Evolutionary conservation across 2,329 filamentous ascomycete genomes (phyloP).

Genomic region (Diaporthe helianthi): DNA sequence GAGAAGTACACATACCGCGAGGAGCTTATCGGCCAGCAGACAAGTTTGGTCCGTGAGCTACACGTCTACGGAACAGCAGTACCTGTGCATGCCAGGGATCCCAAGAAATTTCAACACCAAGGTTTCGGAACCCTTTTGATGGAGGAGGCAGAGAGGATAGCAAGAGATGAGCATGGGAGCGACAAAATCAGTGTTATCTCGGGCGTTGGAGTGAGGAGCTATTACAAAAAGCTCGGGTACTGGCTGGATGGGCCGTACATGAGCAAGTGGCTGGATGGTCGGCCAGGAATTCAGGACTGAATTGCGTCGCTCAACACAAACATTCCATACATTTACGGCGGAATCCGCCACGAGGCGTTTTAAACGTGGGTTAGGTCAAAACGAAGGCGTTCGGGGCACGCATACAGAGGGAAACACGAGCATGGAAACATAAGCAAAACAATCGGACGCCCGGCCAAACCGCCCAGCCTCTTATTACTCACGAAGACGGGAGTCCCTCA

Average conservation of each 20-base stretch:
- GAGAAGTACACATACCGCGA: conserved; percentile 90
- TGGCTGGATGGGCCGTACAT: conserved; percentile 91
- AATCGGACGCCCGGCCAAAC: not conserved
- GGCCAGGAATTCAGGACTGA: conserved; percentile 40
- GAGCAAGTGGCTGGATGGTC: conserved; percentile 68
- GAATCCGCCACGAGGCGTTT: not conserved
- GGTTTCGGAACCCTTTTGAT: conserved; percentile 95
- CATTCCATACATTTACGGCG: not conserved
- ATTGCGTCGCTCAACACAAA: not conserved
- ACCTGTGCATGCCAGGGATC: conserved; percentile 94
- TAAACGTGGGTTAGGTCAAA: not conserved
- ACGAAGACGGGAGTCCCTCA: not conserved
- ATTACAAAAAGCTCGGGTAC: conserved; percentile 93
- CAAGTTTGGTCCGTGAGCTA: conserved; percentile 89
- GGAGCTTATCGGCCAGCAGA: conserved; percentile 85
- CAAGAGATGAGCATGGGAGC: conserved; percentile 91
- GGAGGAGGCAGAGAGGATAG: conserved; percentile 97
- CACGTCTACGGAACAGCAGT: conserved; percentile 98
- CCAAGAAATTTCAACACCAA: conserved; percentile 97
- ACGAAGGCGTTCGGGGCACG: not conserved
- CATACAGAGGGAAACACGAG: not conserved
- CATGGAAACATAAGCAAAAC: not conserved
- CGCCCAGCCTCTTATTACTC: not conserved
- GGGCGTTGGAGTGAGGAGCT: conserved; percentile 94
- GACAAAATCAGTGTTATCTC: conserved; percentile 96